Conservation (phyloP, 208 protist species). For the Leishmania mexicana region DNA sequence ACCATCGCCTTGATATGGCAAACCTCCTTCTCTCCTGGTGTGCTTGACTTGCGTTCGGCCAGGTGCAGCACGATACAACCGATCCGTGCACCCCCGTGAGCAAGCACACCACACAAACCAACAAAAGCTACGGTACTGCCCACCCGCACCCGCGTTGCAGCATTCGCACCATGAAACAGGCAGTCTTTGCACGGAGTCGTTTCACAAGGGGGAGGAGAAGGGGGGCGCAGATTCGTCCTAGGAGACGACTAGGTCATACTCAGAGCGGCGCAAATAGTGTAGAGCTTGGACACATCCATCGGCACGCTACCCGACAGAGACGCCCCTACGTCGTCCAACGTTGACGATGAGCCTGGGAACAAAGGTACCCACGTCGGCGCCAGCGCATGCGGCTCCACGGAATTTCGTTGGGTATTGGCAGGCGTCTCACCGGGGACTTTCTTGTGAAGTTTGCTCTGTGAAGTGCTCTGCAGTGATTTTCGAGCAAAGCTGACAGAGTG, state of each 20-base stretch:
- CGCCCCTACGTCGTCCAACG: background rate
- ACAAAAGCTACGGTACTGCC: no score
- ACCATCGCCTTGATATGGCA: background rate
- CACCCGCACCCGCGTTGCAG: background rate
- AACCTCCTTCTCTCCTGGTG: no score
- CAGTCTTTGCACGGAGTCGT: background rate
- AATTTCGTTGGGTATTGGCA: background rate
- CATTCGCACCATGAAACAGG: background rate
- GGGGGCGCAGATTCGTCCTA: background rate
- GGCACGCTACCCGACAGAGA: background rate
- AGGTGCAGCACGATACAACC: background rate
- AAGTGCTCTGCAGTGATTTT: background rate
- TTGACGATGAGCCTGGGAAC: constrained; percentile 3
- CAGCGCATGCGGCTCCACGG: background rate
- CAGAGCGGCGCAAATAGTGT: constrained; percentile 39
- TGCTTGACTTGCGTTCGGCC: background rate
- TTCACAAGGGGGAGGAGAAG: background rate
- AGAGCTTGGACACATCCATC: constrained; percentile 27
- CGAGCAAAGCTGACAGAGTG: background rate
- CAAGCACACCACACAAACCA: background rate
- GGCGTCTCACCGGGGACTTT: background rate
- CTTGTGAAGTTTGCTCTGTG: background rate
- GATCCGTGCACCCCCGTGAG: background rate
- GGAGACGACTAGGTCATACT: constrained; percentile 30
- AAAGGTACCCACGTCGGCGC: constrained; percentile 19